phyloP scores from a whole-genome alignment of 2,329 filamentous ascomycete species.

The Didymella lethalis region DNA sequence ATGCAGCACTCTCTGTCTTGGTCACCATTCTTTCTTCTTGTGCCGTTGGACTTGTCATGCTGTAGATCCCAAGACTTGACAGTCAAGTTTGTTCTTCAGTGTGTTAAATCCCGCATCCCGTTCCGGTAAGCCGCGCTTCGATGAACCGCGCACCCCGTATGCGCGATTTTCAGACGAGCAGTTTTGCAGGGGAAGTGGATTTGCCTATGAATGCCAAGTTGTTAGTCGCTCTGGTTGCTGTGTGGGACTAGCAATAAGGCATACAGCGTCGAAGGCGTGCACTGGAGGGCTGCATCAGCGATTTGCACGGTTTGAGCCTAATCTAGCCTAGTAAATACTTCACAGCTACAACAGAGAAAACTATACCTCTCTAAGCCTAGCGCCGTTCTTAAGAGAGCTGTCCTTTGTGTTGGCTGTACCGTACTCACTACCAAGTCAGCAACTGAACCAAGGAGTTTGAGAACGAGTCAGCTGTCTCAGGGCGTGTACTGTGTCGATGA shows the following conservation, averaged over 20 bases:
- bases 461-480: too few relatives aligned
- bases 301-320: too few relatives aligned
- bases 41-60: not conserved
- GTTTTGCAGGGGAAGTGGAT: not conserved
- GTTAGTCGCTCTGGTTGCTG: not conserved
- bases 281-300: not conserved
- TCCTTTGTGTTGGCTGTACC: too few relatives aligned
- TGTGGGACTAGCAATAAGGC: not conserved
- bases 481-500: too few relatives aligned
- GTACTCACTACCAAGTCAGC: too few relatives aligned
- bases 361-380: too few relatives aligned
- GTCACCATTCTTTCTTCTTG: not conserved
- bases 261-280: not conserved
- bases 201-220: not conserved
- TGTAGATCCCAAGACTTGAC: conserved; percentile 4
- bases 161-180: conserved; percentile 2
- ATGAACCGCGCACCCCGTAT: not conserved
- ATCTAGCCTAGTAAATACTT: too few relatives aligned
- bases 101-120: conserved; percentile 10
- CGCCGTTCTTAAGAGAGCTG: too few relatives aligned
- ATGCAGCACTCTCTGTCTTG: not conserved
- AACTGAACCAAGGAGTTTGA: too few relatives aligned
- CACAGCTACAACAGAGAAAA: too few relatives aligned
- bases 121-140: conserved; percentile 5
- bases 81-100: not conserved